Evolutionary conservation across 345 rosid species (phyloP), one percentile per base, ranked within the genome.

Genomic region (Luvunga scandens): DNA sequence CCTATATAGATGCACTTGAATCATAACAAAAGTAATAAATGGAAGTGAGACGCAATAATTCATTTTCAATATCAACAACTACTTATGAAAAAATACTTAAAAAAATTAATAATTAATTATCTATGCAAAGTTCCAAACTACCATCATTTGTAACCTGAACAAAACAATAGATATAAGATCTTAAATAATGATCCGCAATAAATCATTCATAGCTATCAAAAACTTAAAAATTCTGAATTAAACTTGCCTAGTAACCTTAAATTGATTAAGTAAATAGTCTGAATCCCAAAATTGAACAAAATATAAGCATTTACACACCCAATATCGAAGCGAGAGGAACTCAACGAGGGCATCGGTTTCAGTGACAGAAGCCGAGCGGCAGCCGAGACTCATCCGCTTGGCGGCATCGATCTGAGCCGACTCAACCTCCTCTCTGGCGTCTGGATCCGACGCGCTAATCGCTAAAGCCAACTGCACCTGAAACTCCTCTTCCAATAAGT

Each of bases 331-430:
- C 53, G 98, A 89, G 27, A 93, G 92, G 56, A 91, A 89, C 81
- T 93, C 92, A 50, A 85, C 87, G 53, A 85, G 85, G 33, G 92
- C 73, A 48, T 85, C 93, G 16, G 87, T 77, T 53, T 87, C 85
- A 5, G 85, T 76, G 39, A 85, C 88, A 18, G 92, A 75, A 78
- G 88, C 81, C 22, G 91, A 80, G 82, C 91, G 86, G 25, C 78
- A 75, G 33, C 93, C 94, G 36, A 95, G 94, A 83, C 98, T 95
- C 83, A 95, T 95, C 89, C 92, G 84, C 88, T 95, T 95, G 62
- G 98, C 98, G 1, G 98, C 97, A 55, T 93, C 98, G 85, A 95
- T 89, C 98, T 95, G 95, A 79, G 91, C 98, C 4, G 95, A 90
- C 83, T 93, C 95, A 8, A 94, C 90, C 83, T 91, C 89, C 86